Percentiles rank a stretch among this genome's conserved stretches.
These are phyloP conservation scores for Syzygium oleosum DNA, from an alignment of 345 rosid species.

Conservation along the genomic window DNA sequence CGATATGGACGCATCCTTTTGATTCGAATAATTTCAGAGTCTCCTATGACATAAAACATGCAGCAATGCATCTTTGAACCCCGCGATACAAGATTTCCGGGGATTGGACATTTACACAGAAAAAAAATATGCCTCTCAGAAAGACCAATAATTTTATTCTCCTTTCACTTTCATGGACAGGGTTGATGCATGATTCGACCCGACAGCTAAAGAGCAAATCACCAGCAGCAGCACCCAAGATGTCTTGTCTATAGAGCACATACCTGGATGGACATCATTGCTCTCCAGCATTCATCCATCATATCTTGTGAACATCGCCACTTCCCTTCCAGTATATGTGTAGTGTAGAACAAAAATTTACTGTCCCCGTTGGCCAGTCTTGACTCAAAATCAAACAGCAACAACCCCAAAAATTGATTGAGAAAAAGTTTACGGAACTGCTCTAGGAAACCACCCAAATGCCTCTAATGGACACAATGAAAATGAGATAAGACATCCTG, in stretches of 20 bases:
- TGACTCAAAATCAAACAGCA: background rate
- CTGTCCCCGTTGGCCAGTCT: background rate
- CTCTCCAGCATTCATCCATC: background rate
- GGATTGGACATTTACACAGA: background rate
- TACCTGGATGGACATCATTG: background rate
- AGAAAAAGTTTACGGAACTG: background rate
- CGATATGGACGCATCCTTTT: background rate
- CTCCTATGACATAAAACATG: background rate
- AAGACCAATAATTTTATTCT: background rate
- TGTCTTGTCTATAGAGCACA: background rate
- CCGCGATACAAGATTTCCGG: background rate
- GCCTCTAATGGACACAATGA: background rate
- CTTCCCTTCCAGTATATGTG: background rate
- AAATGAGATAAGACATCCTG: background rate
- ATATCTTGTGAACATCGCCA: background rate
- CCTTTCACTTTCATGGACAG: background rate
- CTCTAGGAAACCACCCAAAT: background rate
- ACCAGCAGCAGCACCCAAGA: background rate
- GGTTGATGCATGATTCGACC: background rate
- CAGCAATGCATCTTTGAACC: background rate
- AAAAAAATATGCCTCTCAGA: background rate
- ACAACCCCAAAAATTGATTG: background rate
- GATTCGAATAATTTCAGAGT: background rate
- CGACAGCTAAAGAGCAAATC: background rate
- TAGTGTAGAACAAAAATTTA: background rate